Percentiles rank a stretch among this genome's conserved stretches.
Evolutionary conservation across 805 yeast genomes (phyloP).

Genomic region (Nakazawaea wyomingensis): DNA sequence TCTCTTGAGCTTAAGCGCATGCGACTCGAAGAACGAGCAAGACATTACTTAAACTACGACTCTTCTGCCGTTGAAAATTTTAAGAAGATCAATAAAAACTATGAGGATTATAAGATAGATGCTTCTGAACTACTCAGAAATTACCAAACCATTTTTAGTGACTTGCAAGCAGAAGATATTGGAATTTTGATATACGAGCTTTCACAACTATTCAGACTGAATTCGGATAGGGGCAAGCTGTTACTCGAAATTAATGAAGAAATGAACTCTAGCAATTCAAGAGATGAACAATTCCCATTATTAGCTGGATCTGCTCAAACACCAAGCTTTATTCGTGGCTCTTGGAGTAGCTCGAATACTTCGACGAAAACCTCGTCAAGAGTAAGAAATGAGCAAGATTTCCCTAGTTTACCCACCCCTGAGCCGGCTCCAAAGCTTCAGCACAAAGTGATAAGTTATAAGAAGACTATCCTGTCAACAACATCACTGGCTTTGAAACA

Average conservation of each 20-base stretch:
- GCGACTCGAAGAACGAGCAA: conserved; percentile 80
- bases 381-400: conserved; percentile 4
- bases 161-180: conserved; percentile 40
- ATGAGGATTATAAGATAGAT: conserved; percentile 37
- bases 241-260: conserved; percentile 26
- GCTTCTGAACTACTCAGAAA: conserved; percentile 42
- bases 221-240: conserved; percentile 39
- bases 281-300: conserved; percentile 44
- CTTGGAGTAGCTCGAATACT: conserved; percentile 23
- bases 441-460: conserved; percentile 8
- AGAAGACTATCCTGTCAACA: background rate
- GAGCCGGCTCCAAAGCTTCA: background rate
- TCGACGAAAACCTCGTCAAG: conserved; percentile 10
- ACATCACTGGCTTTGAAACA: background rate
- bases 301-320: conserved; percentile 27
- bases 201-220: conserved; percentile 46
- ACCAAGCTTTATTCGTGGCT: conserved; percentile 19
- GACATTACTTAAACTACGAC: conserved; percentile 64
- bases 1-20: conserved; percentile 44
- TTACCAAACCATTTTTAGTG: conserved; percentile 45
- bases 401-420: conserved; percentile 12
- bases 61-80: conserved; percentile 43
- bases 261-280: conserved; percentile 20
- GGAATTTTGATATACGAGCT: conserved; percentile 55
- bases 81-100: conserved; percentile 41